These are phyloP conservation scores for Penicillium riverlandense DNA, from an alignment of 495 filamentous ascomycete species.

Conservation along the genomic window DNA sequence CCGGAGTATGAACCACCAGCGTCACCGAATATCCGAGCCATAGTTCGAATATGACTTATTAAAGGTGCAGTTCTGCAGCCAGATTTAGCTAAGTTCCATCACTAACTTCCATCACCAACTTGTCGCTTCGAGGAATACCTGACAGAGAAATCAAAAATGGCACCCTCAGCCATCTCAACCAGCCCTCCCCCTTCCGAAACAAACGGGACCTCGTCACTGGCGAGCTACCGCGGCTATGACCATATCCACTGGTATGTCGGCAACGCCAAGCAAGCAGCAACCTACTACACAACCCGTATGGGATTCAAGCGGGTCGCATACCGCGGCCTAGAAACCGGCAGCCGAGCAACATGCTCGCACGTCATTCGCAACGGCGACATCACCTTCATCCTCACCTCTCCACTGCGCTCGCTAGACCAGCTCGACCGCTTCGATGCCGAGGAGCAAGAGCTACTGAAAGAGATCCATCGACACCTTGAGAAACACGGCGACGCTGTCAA, in stretches of 20 bases:
- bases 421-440: conserved; percentile 39
- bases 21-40: not conserved
- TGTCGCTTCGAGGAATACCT: too few species aligned
- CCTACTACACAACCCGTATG: conserved; percentile 78
- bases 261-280: conserved; percentile 88
- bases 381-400: conserved; percentile 78
- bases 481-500: conserved; percentile 85
- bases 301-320: conserved; percentile 79
- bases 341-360: conserved; percentile 65
- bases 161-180: conserved; percentile 61
- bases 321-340: conserved; percentile 79
- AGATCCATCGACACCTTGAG: conserved; percentile 70
- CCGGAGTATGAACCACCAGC: too few species aligned
- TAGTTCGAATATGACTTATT: not conserved
- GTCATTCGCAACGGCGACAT: conserved; percentile 73
- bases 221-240: conserved; percentile 75
- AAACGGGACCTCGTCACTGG: conserved; percentile 15
- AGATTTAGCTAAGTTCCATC: too few species aligned
- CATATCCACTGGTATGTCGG: conserved; percentile 91
- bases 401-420: conserved; percentile 55
- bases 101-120: too few species aligned
- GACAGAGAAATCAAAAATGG: conserved; percentile 39
- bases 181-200: conserved; percentile 32
- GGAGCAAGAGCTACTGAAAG: conserved; percentile 51
- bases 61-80: too few species aligned